A percentile compares a stretch with the other conserved stretches of the same genome.
Conservation (phyloP, 163 green algal species). For the Chlamydomonas reinhardtii region DNA sequence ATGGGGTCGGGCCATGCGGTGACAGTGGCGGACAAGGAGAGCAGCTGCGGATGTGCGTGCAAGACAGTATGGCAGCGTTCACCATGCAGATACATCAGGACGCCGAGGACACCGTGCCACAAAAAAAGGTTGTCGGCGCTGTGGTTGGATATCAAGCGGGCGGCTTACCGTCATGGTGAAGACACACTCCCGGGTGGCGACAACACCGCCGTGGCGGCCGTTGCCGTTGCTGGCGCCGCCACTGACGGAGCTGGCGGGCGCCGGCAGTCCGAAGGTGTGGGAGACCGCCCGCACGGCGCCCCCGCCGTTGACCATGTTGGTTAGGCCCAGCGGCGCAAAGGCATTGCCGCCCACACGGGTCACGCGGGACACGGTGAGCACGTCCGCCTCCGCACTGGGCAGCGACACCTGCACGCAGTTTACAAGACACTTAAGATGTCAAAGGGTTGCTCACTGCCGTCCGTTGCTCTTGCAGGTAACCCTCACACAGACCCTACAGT, state of each 20-base stretch:
- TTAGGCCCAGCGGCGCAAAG: constrained; percentile 86
- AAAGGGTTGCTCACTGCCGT: too few species aligned
- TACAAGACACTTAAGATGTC: too few species aligned
- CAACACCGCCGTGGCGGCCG: constrained; percentile 5
- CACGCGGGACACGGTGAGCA: constrained; percentile 74
- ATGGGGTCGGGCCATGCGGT: too few species aligned
- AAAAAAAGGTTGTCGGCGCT: too few species aligned
- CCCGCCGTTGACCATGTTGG: constrained; percentile 92
- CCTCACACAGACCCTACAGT: too few species aligned
- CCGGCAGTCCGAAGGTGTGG: background rate
- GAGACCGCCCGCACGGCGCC: constrained; percentile 72
- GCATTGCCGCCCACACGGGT: background rate
- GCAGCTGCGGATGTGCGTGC: too few species aligned
- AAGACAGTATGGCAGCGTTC: too few species aligned
- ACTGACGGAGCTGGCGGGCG: constrained; percentile 8
- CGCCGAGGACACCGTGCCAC: too few species aligned
- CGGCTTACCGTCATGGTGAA: constrained; percentile 27
- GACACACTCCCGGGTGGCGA: background rate
- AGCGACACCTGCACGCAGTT: constrained; percentile 41
- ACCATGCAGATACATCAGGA: too few species aligned
- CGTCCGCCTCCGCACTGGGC: constrained; percentile 45
- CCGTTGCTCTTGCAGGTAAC: too few species aligned
- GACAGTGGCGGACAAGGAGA: too few species aligned
- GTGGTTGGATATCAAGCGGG: too few species aligned
- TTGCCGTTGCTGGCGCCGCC: background rate